phyloP scores from a whole-genome alignment of 177 flowering plant species.

The Vitis hybrid region DNA sequence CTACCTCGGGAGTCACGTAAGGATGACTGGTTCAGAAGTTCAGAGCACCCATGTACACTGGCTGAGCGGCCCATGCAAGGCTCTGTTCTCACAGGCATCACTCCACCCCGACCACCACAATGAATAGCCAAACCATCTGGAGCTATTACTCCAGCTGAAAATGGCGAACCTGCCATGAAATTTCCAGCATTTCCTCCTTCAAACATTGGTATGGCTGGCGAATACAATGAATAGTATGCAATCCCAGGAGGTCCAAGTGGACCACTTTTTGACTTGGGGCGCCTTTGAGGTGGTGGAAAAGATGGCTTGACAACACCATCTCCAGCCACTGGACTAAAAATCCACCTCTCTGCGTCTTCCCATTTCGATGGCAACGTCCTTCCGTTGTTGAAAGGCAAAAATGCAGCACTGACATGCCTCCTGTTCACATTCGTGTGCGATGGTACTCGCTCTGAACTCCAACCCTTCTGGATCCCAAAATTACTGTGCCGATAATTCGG shows the following conservation, averaged over 20 bases:
- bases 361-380: conserved; percentile 93
- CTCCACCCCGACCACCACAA: conserved; percentile 29
- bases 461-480: conserved; percentile 70
- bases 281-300: conserved; percentile 48
- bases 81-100: conserved; percentile 37
- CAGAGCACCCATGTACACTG: conserved; percentile 90
- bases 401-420: conserved; percentile 35
- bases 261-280: conserved; percentile 92
- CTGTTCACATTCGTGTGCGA: conserved; percentile 39
- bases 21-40: conserved; percentile 42
- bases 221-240: conserved; percentile 59
- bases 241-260: conserved; percentile 86
- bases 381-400: conserved; percentile 65
- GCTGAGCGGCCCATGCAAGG: conserved; percentile 77
- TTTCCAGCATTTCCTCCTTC: conserved; percentile 49
- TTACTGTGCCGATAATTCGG: conserved; percentile 52
- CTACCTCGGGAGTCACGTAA: conserved; percentile 50
- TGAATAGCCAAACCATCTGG: conserved; percentile 43
- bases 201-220: conserved; percentile 58
- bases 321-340: conserved; percentile 75
- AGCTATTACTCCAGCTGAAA: conserved; percentile 59
- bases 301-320: conserved; percentile 49
- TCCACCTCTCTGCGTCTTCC: conserved; percentile 99
- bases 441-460: conserved; percentile 94
- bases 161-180: conserved; percentile 56